Evolutionary conservation across 306 rosid species (phyloP).

Genomic region (Gastrolobium bilobum): DNA sequence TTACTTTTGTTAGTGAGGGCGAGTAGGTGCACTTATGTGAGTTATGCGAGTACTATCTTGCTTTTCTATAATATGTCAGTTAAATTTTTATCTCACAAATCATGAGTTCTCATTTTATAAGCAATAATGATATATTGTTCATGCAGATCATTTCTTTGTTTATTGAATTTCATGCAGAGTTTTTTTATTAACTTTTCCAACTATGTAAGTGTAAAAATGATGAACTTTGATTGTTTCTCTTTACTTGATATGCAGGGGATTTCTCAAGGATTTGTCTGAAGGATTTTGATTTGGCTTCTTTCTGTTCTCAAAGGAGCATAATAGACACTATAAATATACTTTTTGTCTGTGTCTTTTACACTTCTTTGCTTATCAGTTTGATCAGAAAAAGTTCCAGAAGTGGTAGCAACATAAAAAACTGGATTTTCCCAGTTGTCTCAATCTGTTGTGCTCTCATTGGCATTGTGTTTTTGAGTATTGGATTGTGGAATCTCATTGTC

Average conservation of each 20-base stretch:
- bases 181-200: background rate
- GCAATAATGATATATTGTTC: too few species aligned
- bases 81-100: background rate
- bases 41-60: too few species aligned
- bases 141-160: background rate
- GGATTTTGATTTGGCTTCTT: slow-evolving; percentile 51
- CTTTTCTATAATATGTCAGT: too few species aligned
- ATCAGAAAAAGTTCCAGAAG: slow-evolving; percentile 22
- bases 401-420: slow-evolving; percentile 30
- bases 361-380: slow-evolving; percentile 35
- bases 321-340: slow-evolving; percentile 45
- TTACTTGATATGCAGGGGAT: slow-evolving; percentile 48
- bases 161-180: too few species aligned
- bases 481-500: slow-evolving; percentile 50
- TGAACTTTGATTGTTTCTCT: slow-evolving; percentile 23
- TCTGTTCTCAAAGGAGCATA: slow-evolving; percentile 50
- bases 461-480: slow-evolving; percentile 48
- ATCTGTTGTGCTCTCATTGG: slow-evolving; percentile 55
- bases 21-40: too few species aligned
- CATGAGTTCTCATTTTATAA: background rate
- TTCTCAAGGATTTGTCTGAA: slow-evolving; percentile 6
- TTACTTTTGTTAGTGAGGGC: too few species aligned
- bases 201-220: background rate
- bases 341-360: slow-evolving; percentile 45
- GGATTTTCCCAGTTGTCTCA: slow-evolving; percentile 44